Evolutionary conservation across 176 grass and related monocot species (phyloP).

Genomic region (Oryza officinalis): DNA sequence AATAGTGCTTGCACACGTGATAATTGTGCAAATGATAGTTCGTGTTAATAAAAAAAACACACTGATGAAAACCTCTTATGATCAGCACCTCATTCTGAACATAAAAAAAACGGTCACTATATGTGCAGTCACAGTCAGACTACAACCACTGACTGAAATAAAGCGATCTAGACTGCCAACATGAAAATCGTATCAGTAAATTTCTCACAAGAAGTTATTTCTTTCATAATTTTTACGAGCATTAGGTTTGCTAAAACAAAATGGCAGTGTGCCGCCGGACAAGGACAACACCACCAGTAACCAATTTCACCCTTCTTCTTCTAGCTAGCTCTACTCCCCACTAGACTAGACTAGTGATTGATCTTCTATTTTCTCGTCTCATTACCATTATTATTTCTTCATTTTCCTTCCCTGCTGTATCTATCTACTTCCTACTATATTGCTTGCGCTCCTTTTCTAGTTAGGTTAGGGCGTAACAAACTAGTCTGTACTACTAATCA

Average conservation of each 20-base stretch:
- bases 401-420: background rate
- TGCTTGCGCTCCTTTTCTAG: background rate
- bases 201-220: background rate
- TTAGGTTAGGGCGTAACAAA: too few species aligned
- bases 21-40: background rate
- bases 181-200: background rate
- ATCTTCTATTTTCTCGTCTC: background rate
- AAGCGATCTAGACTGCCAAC: background rate
- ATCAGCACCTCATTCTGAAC: background rate
- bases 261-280: background rate
- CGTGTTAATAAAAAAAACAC: slow-evolving; percentile 11
- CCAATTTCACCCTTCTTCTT: background rate
- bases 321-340: background rate
- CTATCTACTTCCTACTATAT: background rate
- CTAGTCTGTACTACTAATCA: background rate
- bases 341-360: too few species aligned
- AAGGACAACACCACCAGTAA: slow-evolving; percentile 22
- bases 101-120: slow-evolving; percentile 2
- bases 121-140: background rate
- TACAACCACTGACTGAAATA: background rate
- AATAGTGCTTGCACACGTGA: background rate
- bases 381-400: background rate
- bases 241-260: slow-evolving; percentile 13
- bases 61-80: background rate
- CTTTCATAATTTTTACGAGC: background rate